Evolutionary conservation across 75 land plant genomes (phyloP), one percentile per base, ranked within the genome.

Genomic region (Cunninghamia lanceolata): DNA sequence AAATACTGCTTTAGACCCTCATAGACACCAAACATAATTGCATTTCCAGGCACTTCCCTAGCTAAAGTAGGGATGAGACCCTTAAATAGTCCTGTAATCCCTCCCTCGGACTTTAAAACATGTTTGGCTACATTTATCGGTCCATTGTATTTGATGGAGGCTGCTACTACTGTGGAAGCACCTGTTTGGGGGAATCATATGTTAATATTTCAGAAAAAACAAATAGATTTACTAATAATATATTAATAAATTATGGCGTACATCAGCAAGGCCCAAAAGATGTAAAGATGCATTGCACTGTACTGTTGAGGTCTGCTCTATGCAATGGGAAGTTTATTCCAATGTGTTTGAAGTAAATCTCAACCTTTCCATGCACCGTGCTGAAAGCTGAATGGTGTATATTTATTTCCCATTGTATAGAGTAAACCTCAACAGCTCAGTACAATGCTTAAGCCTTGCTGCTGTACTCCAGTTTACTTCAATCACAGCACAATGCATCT

Each of bases 71-170:
- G 93, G 25, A 86, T 52, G 3, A 90, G 74, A 4, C 93, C 93
- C 71, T 86, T 91, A 86, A 84, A 92, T 53, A 92, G 70, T 0
- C 93, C 92, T 3, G 85, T 21, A 40, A 80, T 13, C 2, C 93
- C 93, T 14, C 93, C 93, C 50, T 92, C 93, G 5, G 43, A 54
- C 13, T 87, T 47, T 30, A 91, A 30, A 3, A 92, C 93, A 36
- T 91, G 93, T 34, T 88, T 35, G 8, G 88, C 93, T 0, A 92
- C 93, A 77, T 92, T 92, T 13, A 92, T 32, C 11, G 93, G 92
- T 54, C 93, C 93, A 21, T 91, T 91, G 88, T 98, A 98, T 84
- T 91, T 95, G 19, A 92, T 92, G 16, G 87, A 59, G 4, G 83
- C 75, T 47, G 88, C 56, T 32, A 73, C 78, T 30, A 88, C 77